Conservation (phyloP, 306 rosid species). For the Vigna nakashimae region DNA sequence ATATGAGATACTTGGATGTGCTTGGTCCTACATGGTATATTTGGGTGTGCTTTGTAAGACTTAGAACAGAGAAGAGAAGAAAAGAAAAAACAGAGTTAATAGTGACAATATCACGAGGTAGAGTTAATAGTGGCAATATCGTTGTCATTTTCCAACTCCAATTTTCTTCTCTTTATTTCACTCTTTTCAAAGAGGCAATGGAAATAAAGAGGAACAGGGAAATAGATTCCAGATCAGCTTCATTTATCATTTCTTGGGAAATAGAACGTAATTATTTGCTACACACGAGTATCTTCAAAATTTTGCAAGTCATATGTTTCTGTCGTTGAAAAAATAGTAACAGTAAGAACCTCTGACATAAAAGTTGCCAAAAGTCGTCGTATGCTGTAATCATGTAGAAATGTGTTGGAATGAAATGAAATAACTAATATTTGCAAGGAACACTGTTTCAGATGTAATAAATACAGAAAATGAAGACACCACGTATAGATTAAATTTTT, state of each 20-base stretch:
- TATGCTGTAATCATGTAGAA: not conserved
- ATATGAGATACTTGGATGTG: no score
- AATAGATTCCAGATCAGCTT: not conserved
- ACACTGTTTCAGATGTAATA: not conserved
- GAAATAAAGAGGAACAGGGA: no score
- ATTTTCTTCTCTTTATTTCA: not conserved
- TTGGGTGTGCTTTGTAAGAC: no score
- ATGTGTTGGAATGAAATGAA: not conserved
- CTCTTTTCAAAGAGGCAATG: no score
- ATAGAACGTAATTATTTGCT: not conserved
- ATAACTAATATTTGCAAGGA: not conserved
- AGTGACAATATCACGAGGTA: not conserved
- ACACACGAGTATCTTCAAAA: not conserved
- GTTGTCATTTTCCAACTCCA: conserved; percentile 5
- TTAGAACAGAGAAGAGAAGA: no score
- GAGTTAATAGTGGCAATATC: not conserved
- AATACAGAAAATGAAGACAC: not conserved
- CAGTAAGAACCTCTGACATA: not conserved
- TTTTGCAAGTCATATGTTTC: not conserved
- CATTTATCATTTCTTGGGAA: not conserved
- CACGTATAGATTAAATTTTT: not conserved
- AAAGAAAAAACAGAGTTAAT: no score
- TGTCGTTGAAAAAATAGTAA: not conserved
- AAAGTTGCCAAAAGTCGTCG: not conserved
- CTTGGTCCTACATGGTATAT: not conserved